Evolutionary conservation across 2,329 filamentous ascomycete species (phyloP).

Genomic region (Salinomyces thailandicus): DNA sequence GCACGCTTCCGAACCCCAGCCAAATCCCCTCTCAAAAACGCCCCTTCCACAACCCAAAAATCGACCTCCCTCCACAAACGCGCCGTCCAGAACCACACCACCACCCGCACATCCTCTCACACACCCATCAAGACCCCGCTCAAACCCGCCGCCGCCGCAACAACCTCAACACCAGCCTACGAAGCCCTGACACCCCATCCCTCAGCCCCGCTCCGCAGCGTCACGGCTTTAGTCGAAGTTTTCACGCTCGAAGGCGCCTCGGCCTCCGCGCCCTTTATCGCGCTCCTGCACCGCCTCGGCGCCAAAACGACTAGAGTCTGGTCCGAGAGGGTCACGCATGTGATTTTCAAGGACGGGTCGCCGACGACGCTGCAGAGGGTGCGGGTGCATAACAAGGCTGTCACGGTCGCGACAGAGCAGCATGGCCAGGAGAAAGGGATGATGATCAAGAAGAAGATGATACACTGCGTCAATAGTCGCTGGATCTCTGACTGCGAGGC

Average conservation of each 20-base stretch:
- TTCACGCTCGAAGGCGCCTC: conserved; percentile 27
- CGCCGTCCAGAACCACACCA: conserved; percentile 15
- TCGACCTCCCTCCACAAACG: conserved; percentile 20
- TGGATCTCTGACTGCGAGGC: conserved; percentile 29
- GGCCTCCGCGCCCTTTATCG: conserved; percentile 25
- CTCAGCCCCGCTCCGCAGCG: conserved; percentile 21
- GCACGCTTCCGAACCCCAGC: conserved; percentile 20
- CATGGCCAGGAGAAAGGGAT: conserved; percentile 10
- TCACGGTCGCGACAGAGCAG: too few species aligned
- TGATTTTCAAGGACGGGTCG: conserved; percentile 30
- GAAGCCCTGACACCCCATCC: conserved; percentile 29
- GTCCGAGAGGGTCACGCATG: conserved; percentile 28
- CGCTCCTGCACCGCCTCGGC: conserved; percentile 26
- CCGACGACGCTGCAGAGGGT: conserved; percentile 26
- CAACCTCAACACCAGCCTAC: conserved; percentile 19
- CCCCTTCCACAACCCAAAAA: conserved; percentile 21
- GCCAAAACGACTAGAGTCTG: conserved; percentile 27
- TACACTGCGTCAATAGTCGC: conserved; percentile 29
- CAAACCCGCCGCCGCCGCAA: conserved; percentile 15
- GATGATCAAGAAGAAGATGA: conserved; percentile 15
- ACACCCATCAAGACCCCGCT: conserved; percentile 24
- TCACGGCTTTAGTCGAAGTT: conserved; percentile 27
- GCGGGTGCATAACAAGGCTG: conserved; percentile 23
- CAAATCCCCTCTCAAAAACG: conserved; percentile 12
- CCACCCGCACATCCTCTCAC: conserved; percentile 7